Evolutionary conservation across 2,329 filamentous ascomycete species (phyloP).

Genomic region (Aspergillus arachidicola): DNA sequence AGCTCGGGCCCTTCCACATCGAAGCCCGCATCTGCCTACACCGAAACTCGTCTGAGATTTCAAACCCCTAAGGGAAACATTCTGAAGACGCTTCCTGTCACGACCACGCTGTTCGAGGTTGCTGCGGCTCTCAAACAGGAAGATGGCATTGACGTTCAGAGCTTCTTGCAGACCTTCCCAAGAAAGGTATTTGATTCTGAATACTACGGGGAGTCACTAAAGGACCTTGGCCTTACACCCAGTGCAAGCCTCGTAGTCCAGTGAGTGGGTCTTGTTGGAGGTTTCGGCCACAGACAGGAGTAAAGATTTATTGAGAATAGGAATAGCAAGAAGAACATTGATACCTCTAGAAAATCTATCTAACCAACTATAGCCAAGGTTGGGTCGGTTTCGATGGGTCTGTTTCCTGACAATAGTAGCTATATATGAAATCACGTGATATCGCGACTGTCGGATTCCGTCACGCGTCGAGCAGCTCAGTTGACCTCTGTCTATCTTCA

Average conservation of each 20-base stretch:
- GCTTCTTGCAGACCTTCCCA: slow-evolving; percentile 85
- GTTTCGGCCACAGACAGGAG: neutral
- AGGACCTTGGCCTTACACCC: slow-evolving; percentile 87
- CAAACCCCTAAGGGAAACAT: slow-evolving; percentile 76
- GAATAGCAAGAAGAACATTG: neutral
- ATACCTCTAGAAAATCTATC: neutral
- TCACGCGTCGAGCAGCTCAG: slow-evolving; percentile 22
- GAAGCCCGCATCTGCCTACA: slow-evolving; percentile 72
- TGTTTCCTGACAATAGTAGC: neutral
- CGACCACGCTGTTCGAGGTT: slow-evolving; percentile 91
- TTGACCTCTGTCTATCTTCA: slow-evolving; percentile 16
- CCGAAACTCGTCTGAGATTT: slow-evolving; percentile 77
- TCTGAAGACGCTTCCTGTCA: slow-evolving; percentile 83
- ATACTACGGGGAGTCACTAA: slow-evolving; percentile 88
- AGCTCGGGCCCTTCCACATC: slow-evolving; percentile 53
- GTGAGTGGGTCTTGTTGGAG: slow-evolving; percentile 31
- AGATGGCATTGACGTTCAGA: slow-evolving; percentile 68
- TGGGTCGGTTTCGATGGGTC: neutral
- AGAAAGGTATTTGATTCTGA: slow-evolving; percentile 73
- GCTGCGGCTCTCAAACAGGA: slow-evolving; percentile 74
- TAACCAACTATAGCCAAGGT: neutral
- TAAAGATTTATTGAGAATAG: neutral
- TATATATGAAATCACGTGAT: slow-evolving; percentile 33
- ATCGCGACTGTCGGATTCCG: slow-evolving; percentile 29
- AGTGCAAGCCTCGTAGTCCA: slow-evolving; percentile 83